A percentile compares a stretch with the other conserved stretches of the same genome.
Conservation (phyloP, 176 grass and related monocot species). For the Aegilops sharonensis region DNA sequence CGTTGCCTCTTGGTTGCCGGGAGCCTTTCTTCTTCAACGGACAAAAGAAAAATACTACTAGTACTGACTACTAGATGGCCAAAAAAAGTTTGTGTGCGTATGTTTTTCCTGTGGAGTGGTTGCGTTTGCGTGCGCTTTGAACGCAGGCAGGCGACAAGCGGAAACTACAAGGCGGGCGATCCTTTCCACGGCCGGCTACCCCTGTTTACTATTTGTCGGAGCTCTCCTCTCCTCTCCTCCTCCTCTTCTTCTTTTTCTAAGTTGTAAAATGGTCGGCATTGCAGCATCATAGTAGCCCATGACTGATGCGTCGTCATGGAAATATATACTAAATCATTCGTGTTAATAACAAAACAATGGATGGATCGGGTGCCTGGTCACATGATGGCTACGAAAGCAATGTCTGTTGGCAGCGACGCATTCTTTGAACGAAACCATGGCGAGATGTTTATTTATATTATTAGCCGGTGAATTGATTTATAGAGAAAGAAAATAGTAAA, state of each 20-base stretch:
- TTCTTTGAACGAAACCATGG: conserved; percentile 26
- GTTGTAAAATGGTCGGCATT: not conserved
- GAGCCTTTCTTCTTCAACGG: not conserved
- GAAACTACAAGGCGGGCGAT: conserved; percentile 37
- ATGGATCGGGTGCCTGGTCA: conserved; percentile 5
- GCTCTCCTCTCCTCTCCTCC: not conserved
- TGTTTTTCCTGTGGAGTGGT: conserved; percentile 15
- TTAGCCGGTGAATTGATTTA: not conserved
- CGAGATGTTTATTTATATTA: not conserved
- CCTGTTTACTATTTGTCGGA: conserved; percentile 27
- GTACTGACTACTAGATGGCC: not conserved
- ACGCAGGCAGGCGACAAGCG: conserved; percentile 16
- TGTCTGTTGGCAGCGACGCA: conserved; percentile 34
- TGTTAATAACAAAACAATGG: not conserved
- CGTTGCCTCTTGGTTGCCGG: not conserved
- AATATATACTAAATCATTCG: not conserved
- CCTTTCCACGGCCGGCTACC: conserved; percentile 47
- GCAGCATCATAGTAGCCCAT: conserved; percentile 20
- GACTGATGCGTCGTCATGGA: conserved; percentile 28
- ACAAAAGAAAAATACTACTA: not conserved
- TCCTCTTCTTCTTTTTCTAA: not conserved
- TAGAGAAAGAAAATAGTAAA: not conserved
- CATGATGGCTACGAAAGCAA: conserved; percentile 32
- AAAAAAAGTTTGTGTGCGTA: not conserved
- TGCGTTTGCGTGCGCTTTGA: conserved; percentile 21